phyloP scores from a whole-genome alignment of 495 filamentous ascomycete species.

The Talaromyces ruber region DNA sequence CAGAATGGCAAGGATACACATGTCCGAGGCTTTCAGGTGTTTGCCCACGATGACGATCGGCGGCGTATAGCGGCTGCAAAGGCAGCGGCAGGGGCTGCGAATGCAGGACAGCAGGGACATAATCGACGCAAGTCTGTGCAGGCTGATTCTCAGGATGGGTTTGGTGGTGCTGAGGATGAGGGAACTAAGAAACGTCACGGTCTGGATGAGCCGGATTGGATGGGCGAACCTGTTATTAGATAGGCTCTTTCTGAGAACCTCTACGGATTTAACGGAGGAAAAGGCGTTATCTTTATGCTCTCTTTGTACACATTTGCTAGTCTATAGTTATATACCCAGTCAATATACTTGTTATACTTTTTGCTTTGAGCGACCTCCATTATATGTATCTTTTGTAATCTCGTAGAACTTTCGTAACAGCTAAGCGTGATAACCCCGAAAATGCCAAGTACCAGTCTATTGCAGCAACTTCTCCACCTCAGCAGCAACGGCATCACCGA shows the following conservation, averaged over 20 bases:
- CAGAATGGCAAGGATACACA: slow-evolving; percentile 99
- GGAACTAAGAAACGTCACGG: slow-evolving; percentile 17
- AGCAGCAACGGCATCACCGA: slow-evolving; percentile 44
- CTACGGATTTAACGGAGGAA: background rate
- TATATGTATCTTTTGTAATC: slow-evolving; percentile 1
- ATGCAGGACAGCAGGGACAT: slow-evolving; percentile 17
- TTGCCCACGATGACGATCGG: slow-evolving; percentile 56
- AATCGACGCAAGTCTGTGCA: slow-evolving; percentile 19
- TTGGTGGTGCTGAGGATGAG: slow-evolving; percentile 14
- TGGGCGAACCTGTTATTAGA: slow-evolving; percentile 50
- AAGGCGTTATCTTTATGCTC: background rate
- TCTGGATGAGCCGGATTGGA: slow-evolving; percentile 49
- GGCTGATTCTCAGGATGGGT: slow-evolving; percentile 19
- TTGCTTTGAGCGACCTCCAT: background rate
- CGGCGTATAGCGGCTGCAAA: slow-evolving; percentile 23
- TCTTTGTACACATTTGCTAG: background rate
- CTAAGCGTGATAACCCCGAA: background rate
- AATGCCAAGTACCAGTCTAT: background rate
- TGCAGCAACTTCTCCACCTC: slow-evolving; percentile 39
- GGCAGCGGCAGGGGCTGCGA: slow-evolving; percentile 19
- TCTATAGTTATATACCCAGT: slow-evolving; percentile 27
- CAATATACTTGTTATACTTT: slow-evolving; percentile 11
- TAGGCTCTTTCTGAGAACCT: slow-evolving; percentile 13
- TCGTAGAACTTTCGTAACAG: background rate
- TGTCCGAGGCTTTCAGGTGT: slow-evolving; percentile 87